These are phyloP conservation scores for Pichia terricola DNA, from an alignment of 1,139 yeast species.

Conservation along the genomic window DNA sequence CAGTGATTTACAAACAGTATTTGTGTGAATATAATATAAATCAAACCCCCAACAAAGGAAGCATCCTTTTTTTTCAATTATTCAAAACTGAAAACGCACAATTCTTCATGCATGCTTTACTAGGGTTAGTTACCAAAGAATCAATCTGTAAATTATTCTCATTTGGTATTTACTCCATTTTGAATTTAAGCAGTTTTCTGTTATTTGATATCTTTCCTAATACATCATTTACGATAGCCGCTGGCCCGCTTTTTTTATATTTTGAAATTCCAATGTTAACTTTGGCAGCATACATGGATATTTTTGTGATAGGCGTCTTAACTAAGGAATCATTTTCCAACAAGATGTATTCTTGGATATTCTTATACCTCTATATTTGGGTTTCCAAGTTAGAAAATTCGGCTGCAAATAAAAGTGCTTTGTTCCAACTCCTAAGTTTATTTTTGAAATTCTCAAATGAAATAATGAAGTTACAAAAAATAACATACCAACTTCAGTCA, in stretches of 20 bases:
- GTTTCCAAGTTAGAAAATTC: slow-evolving; percentile 36
- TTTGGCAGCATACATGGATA: slow-evolving; percentile 33
- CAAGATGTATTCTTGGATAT: slow-evolving; percentile 24
- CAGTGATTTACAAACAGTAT: slow-evolving; percentile 27
- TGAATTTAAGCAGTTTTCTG: slow-evolving; percentile 32
- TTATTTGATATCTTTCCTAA: slow-evolving; percentile 31
- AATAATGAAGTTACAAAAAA: too few relatives aligned
- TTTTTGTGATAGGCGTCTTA: slow-evolving; percentile 27
- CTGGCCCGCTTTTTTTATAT: slow-evolving; percentile 28
- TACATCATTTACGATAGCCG: slow-evolving; percentile 26
- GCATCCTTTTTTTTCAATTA: slow-evolving; percentile 17
- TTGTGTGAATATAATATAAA: slow-evolving; percentile 21
- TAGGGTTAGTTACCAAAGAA: slow-evolving; percentile 27
- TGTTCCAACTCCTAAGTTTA: slow-evolving; percentile 22
- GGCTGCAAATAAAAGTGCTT: slow-evolving; percentile 16
- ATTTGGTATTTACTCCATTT: slow-evolving; percentile 36
- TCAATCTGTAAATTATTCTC: slow-evolving; percentile 33
- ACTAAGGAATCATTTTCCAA: slow-evolving; percentile 23
- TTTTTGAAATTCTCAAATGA: slow-evolving; percentile 1
- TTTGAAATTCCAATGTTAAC: slow-evolving; percentile 31
- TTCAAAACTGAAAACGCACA: slow-evolving; percentile 40
- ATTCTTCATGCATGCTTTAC: slow-evolving; percentile 30
- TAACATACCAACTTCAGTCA: too few relatives aligned
- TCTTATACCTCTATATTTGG: slow-evolving; percentile 32
- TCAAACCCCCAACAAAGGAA: slow-evolving; percentile 8